Base-by-base conservation (phyloP, 2,329 filamentous ascomycete species). In the Onygenales sp. region DNA sequence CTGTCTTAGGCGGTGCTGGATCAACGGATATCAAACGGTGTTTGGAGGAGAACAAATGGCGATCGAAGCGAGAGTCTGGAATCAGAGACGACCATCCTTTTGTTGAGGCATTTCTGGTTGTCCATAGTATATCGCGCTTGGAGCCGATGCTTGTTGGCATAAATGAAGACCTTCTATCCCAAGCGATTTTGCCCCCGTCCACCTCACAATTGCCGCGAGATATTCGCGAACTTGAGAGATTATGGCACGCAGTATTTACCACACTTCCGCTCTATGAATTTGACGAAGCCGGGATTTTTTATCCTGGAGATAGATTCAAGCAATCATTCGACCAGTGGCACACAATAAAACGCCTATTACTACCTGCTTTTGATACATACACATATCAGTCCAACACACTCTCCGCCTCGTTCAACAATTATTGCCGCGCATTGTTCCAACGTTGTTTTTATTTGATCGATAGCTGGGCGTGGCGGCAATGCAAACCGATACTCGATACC, bases 391-490 rank as follows among this genome's bases (percentile, higher is more conserved):
- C 68, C 33, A 63, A 60, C 9, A 61, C 62, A 1, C 67, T 68
- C 36, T 69, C 71, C 11, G 60, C 71, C 7, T 75, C 71, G n/a
- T 70, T 79, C 54, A 82, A 83, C 57, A 72, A 70, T 13, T 84
- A 84, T 57, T 66, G 81, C 48, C 74, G 78, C 50, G 65, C 71
- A 6, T 63, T 75, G 27, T 71, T 83, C 45, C 70, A 70, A 10
- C 70, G 81, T 57, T 82, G 79, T 59, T 74, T 77, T 58, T 63
- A 71, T 40, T 67, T 84, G 21, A 73, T 83, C 47, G 72, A 72
- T 36, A 59, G 59, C 32, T 84, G 81, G 81, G 74, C 76, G 13
- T 84, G 81, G 81, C 70, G 68, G 52, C 72, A 73, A 58, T 81
- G 79, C 60, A 80, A 82, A 40, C 57, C 68, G 13, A 71, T 80